Evolutionary conservation across 495 filamentous ascomycete genomes (phyloP).

Genomic region (Penicillium argentinense): DNA sequence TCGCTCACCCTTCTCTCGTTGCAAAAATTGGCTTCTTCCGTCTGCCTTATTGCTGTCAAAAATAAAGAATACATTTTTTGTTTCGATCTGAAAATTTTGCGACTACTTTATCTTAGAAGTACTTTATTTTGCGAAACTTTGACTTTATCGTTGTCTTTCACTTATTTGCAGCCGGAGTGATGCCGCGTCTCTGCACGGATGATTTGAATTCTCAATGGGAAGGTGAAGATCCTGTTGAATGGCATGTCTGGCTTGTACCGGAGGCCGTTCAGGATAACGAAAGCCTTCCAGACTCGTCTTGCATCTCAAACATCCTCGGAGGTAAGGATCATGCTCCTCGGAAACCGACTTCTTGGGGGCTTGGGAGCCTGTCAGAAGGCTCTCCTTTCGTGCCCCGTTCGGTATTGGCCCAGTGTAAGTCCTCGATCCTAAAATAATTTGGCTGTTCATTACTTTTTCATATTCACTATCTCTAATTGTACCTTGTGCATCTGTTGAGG

Average conservation of each 20-base stretch:
- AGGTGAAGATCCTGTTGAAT: slow-evolving; percentile 4
- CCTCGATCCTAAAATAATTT: not conserved
- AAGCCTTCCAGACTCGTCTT: not conserved
- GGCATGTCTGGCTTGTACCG: slow-evolving; percentile 1
- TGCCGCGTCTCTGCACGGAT: not conserved
- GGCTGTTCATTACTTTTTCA: not conserved
- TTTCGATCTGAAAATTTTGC: not conserved
- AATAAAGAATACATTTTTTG: no score
- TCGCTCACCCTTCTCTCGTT: no score
- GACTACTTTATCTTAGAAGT: not conserved
- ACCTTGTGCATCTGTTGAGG: not conserved
- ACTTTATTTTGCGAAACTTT: not conserved
- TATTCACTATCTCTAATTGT: not conserved
- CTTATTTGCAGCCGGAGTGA: not conserved
- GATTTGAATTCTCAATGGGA: not conserved
- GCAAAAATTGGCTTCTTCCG: no score
- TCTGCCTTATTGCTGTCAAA: no score
- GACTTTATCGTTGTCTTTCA: not conserved
- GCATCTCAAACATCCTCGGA: not conserved
- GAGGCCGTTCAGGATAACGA: slow-evolving; percentile 4
- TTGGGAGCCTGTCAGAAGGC: not conserved
- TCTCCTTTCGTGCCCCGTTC: not conserved
- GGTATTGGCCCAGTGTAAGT: not conserved
- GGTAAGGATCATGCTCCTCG: not conserved
- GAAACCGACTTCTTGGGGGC: not conserved